Evolutionary conservation across 1,284 basidiomycete genomes (phyloP).

Genomic region (Chondrostereum purpureum): DNA sequence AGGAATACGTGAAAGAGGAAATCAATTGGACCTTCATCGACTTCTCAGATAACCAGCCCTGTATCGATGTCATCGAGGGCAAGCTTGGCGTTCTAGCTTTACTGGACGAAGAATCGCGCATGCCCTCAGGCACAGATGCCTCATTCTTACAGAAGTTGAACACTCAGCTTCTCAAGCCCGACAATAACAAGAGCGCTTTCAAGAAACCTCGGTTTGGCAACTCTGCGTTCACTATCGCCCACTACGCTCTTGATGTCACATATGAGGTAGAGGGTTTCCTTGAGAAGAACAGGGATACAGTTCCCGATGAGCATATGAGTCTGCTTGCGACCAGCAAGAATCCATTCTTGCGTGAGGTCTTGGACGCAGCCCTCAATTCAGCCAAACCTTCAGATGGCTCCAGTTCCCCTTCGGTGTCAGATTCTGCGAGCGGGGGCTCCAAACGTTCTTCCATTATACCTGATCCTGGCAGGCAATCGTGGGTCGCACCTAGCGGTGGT

Average conservation of each 20-base stretch:
- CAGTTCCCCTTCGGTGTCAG: constrained; percentile 64
- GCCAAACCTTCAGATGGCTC: constrained; percentile 62
- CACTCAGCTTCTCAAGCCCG: constrained; percentile 78
- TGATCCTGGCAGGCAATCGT: constrained; percentile 74
- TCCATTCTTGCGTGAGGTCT: constrained; percentile 88
- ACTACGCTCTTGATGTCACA: constrained; percentile 97
- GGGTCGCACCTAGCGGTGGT: constrained; percentile 45
- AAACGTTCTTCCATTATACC: constrained; percentile 78
- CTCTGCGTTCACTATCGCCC: constrained; percentile 95
- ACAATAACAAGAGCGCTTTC: constrained; percentile 79
- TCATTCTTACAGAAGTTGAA: constrained; percentile 95
- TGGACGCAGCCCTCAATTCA: constrained; percentile 82
- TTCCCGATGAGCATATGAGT: constrained; percentile 95
- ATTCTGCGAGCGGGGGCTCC: constrained; percentile 66
- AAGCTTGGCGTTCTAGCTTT: constrained; percentile 93
- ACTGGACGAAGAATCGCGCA: constrained; percentile 95
- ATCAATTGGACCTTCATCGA: constrained; percentile 99
- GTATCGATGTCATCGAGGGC: constrained; percentile 98
- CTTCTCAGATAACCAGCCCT: constrained; percentile 98
- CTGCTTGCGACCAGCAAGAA: constrained; percentile 85
- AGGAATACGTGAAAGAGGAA: constrained; percentile 97
- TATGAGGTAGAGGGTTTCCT: constrained; percentile 98
- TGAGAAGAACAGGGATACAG: constrained; percentile 98
- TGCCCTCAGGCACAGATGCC: constrained; percentile 89
- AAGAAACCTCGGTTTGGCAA: constrained; percentile 98